Conservation (phyloP, 345 rosid genomes). For the Eucalyptus cladocalyx region DNA sequence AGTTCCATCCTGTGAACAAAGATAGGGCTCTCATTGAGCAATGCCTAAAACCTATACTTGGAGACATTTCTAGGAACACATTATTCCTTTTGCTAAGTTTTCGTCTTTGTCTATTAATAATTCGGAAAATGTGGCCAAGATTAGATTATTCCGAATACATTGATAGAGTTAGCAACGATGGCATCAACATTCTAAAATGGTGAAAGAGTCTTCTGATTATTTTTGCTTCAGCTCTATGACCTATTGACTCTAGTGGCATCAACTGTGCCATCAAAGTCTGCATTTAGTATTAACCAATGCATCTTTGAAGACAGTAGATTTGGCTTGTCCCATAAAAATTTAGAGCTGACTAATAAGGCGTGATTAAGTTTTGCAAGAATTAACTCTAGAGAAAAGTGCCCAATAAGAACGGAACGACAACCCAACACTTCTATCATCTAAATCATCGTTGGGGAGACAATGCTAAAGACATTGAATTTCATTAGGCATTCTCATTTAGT, state of each 20-base stretch:
- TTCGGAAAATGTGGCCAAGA: neutral
- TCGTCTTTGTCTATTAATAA: neutral
- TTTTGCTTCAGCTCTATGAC: fast-evolving
- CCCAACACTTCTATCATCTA: neutral
- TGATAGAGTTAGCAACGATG: neutral
- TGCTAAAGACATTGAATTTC: fast-evolving
- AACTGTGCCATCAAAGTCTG: fast-evolving
- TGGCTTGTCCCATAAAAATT: neutral
- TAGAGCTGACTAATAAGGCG: neutral
- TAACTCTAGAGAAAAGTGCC: neutral
- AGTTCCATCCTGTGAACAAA: neutral
- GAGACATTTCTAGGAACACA: neutral
- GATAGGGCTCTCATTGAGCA: neutral
- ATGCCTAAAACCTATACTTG: neutral
- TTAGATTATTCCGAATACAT: neutral
- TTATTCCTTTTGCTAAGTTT: neutral
- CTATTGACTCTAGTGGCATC: neutral
- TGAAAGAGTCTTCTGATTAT: neutral
- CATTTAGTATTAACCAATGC: neutral
- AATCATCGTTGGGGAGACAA: neutral
- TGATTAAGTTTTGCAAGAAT: neutral
- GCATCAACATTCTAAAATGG: fast-evolving
- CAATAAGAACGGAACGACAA: fast-evolving
- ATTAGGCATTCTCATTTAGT: neutral
- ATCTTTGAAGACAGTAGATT: neutral